Evolutionary conservation across 139 green algal genomes (phyloP), one percentile per base, ranked within the genome.

Genomic region (Edaphochlamys debaryana): DNA sequence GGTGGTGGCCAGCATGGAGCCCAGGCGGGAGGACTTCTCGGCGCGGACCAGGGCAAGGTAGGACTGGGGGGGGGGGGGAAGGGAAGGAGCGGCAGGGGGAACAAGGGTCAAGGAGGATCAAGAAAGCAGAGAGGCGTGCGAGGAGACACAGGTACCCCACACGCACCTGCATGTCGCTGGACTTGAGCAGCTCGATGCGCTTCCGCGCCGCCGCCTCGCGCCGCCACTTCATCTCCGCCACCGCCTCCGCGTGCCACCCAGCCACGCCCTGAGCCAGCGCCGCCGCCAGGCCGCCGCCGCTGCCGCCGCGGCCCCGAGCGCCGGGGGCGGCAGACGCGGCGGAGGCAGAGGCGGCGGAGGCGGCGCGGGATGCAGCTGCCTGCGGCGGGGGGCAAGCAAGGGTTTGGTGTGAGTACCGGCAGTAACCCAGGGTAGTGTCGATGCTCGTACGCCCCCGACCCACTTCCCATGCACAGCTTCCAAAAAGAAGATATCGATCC

Each of bases 11-110:
- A 98, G 90, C 69, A 97, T 88, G 36, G 91, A 45, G 0, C 90
- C 69, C 54, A 98, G 66, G 11, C 88, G 70, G 62, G 78, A 62
- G 76, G 84, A 94, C 66, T 91, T 91, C 34, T 86, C 71, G n/a
- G 90, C 71, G 32, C 78, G 77, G 20, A 96, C 84, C 82, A 98
- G 80, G 22, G 85, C 75, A 22, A 96, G 84, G 85, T 99, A 99
- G 0, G 82, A 90, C 87, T 91, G 87, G 29, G 23, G 27, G 64
- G 27, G 2, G 19, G 38, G 38, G 45, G 34, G 32, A n/a, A n/a
- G n/a, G n/a, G n/a, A n/a, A n/a, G n/a, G n/a, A n/a, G n/a, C n/a
- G n/a, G n/a, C n/a, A n/a, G n/a, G n/a, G n/a, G n/a, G n/a, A n/a
- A n/a, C n/a, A n/a, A n/a, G n/a, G n/a, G n/a, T n/a, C n/a, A n/a